Evolutionary conservation across 352 stramenopile genomes (phyloP), one percentile per base, ranked within the genome.

Genomic region (Phytopythium kandeliae): DNA sequence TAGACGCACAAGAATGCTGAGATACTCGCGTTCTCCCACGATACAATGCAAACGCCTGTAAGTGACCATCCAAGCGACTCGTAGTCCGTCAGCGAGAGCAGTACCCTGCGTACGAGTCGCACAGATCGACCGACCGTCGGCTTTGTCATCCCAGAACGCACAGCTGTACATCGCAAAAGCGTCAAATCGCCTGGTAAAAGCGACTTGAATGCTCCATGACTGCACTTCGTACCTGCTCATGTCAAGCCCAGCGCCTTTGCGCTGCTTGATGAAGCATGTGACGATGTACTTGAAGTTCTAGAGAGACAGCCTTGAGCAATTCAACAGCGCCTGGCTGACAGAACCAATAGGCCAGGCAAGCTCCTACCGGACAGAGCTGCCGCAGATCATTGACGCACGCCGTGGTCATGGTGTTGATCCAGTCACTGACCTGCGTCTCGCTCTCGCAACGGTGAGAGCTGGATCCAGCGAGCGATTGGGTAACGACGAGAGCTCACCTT

Each of bases 221-320:
- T 33, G 10, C 15, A 25, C 49, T 33, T 4, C 34, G 19, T 41
- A 77, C 75, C 72, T 84, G 51, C 65, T 67, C 26, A 87, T 57
- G 47, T 92, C 78, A 33, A 89, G 28, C 11, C 80, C 78, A 12
- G 54, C 76, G 16, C 74, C 76, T 40, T 88, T 88, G 46, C 73
- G 70, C 55, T 92, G 76, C 1, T 74, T 67, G 35, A 92, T 57
- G 46, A 76, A 71, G 44, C 78, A 89, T 43, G 76, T 82, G 5
- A 88, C 76, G 34, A 92, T 81, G 60, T 86, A 92, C 62, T 92
- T 92, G 74, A 92, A 92, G 57, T 92, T 85, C 80, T 92, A 51
- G 42, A 28, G 34, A 51, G 2, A 56, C 16, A 17, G 5, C 4
- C 15, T 6, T 11, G 0, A 21, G 2, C 35, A 48, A 33, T 10